These are phyloP conservation scores for Chlorella sorokiniana DNA, from an alignment of 139 green algal species.

Conservation along the genomic window DNA sequence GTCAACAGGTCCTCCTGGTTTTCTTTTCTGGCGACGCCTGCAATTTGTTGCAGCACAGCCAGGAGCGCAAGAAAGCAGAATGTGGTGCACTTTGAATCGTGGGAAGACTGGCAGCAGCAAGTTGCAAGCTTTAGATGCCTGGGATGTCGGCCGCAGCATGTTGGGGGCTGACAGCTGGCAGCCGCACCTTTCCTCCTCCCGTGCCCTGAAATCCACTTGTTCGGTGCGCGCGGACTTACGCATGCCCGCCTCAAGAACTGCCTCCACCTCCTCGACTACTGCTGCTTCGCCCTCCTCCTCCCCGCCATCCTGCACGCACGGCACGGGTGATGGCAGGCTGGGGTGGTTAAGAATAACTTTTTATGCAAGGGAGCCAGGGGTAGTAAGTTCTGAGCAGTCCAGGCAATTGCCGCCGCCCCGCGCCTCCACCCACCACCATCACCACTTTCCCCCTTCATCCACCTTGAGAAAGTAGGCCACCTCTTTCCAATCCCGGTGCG, in stretches of 20 bases:
- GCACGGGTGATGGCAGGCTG: not conserved
- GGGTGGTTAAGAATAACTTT: too few relatives aligned
- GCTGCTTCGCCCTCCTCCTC: constrained; percentile 49
- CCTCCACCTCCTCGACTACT: constrained; percentile 40
- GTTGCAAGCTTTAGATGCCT: too few relatives aligned
- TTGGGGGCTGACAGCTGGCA: not conserved
- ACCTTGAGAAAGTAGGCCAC: constrained; percentile 72
- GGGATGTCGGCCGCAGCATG: not conserved
- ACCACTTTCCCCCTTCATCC: not conserved
- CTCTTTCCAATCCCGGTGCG: constrained; percentile 65
- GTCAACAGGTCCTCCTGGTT: constrained; percentile 85
- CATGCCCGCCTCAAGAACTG: constrained; percentile 14
- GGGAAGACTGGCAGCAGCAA: too few relatives aligned
- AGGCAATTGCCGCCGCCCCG: too few relatives aligned
- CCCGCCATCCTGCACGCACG: constrained; percentile 35
- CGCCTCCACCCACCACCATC: not conserved
- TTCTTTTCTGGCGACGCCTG: constrained; percentile 70
- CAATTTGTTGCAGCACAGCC: not conserved
- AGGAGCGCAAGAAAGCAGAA: not conserved
- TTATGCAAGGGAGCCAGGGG: too few relatives aligned
- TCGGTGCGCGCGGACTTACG: constrained; percentile 70
- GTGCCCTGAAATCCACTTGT: constrained; percentile 73
- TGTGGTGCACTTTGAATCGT: too few relatives aligned
- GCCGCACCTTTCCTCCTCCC: constrained; percentile 68
- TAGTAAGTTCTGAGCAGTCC: too few relatives aligned